Base-by-base conservation (phyloP, 441 rosid genomes). In the Croton laevigatus region DNA sequence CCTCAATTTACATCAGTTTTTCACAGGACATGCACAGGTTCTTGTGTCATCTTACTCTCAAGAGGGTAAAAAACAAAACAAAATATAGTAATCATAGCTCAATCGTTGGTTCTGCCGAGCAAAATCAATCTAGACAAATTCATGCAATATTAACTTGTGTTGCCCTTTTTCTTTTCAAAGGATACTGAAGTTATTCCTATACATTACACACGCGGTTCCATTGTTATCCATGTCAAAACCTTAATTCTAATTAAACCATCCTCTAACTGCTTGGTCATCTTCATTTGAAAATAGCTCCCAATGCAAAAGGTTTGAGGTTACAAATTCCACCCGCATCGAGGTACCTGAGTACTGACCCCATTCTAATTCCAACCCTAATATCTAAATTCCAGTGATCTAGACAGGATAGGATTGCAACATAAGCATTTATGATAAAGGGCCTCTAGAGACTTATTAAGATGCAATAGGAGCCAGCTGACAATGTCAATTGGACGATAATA, bases 1-100 rank as follows among this genome's bases (percentile, higher is more conserved):
- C 49, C 46, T 9, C 17, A 61, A 61, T 16, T 17, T 8, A 51
- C 58, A 65, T 49, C 59, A 65, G 51, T 70, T 8, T 49, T 65
- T 17, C 14, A 34, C 27, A 32, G 17, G 38, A 44, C 57, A 71
- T 66, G 53, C 16, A 42, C 66, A 40, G 20, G n/a, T 44, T 44
- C 13, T 42, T 10, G 27, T 4, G 59, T 16, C 10, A 52, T 19
- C 46, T n/a, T 65, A 44, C 16, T 42, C 34, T 22, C 52, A 42
- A 17, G 44, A 10, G 20, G 20, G 2, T 72, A 7, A n/a, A 52
- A 61, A 62, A 42, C 9, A 19, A 20, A 17, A 19, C 16, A 16
- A 32, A 59, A 59, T 42, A 62, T 20, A 20, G 11, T 38, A 3
- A 12, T 3, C 49, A 22, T 10, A 5, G 4, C 4, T 19, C 17